A percentile compares a stretch with the other conserved stretches of the same genome.
Evolutionary conservation across 495 filamentous ascomycete species (phyloP).

Genomic region (Talaromyces borbonicus): DNA sequence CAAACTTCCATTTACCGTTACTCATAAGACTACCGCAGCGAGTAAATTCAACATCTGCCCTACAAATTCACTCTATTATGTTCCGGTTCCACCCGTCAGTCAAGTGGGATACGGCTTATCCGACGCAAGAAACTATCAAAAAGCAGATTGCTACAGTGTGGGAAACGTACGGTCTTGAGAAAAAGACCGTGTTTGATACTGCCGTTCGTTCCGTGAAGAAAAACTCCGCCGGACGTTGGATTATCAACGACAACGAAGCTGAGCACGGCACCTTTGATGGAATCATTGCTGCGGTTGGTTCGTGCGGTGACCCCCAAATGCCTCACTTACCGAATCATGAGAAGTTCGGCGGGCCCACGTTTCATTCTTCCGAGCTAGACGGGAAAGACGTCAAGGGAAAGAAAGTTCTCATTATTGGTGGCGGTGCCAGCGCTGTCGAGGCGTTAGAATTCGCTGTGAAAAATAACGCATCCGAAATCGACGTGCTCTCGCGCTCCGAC

Average conservation of each 20-base stretch:
- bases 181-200: conserved; percentile 62
- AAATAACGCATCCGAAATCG: conserved; percentile 54
- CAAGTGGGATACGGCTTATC: conserved; percentile 63
- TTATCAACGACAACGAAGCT: conserved; percentile 67
- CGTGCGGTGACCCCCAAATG: conserved; percentile 68
- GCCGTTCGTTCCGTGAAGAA: conserved; percentile 57
- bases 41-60: conserved; percentile 73
- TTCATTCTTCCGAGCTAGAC: conserved; percentile 64
- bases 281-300: conserved; percentile 65
- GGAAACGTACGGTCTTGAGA: conserved; percentile 63
- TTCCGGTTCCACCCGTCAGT: conserved; percentile 82
- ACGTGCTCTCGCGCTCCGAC: conserved; percentile 67
- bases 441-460: conserved; percentile 70
- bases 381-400: conserved; percentile 62
- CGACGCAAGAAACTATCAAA: conserved; percentile 62
- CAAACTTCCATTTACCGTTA: no score
- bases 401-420: conserved; percentile 64
- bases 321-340: conserved; percentile 56
- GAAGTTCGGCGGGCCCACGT: conserved; percentile 56
- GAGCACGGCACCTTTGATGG: conserved; percentile 66
- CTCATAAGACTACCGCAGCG: conserved; percentile 31
- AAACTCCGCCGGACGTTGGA: conserved; percentile 61
- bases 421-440: conserved; percentile 75
- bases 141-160: conserved; percentile 60
- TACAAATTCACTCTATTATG: conserved; percentile 81